Evolutionary conservation across 2,329 filamentous ascomycete species (phyloP).

Genomic region (Trichoderma pleuroti): DNA sequence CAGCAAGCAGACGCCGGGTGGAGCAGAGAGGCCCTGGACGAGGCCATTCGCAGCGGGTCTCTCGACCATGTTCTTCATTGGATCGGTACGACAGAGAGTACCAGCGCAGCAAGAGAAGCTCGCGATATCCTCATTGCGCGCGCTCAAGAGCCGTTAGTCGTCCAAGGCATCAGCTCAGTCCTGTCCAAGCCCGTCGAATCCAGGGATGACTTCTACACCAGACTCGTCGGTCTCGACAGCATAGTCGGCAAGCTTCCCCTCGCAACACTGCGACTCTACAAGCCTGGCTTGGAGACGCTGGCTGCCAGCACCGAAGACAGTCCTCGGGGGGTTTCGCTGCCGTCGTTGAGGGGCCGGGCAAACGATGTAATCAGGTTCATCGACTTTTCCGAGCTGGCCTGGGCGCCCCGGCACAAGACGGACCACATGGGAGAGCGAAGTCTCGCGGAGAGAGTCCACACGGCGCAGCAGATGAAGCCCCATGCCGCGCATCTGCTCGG

Average conservation of each 20-base stretch:
- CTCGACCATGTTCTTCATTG: background rate
- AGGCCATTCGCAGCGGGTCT: background rate
- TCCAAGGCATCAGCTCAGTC: background rate
- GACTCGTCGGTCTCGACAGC: background rate
- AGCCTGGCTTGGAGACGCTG: background rate
- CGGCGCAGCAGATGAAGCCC: constrained; percentile 8
- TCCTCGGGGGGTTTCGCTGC: background rate
- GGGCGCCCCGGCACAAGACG: constrained; percentile 13
- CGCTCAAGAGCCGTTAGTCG: background rate
- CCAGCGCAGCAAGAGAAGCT: background rate
- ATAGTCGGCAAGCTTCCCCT: constrained; percentile 10
- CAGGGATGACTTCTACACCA: background rate
- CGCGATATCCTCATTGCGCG: background rate
- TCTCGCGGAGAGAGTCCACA: background rate
- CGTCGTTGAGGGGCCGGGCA: background rate
- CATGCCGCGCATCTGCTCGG: background rate
- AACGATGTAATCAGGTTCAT: constrained; percentile 9
- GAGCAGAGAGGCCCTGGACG: background rate
- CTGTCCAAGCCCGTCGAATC: background rate
- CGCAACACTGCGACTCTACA: background rate
- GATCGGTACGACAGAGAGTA: background rate
- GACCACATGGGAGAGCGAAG: constrained; percentile 8
- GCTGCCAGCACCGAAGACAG: background rate
- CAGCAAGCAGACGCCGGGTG: background rate
- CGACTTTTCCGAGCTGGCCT: constrained; percentile 4